Conservation (phyloP, 441 rosid genomes). For the Arabidopsis lyrata region DNA sequence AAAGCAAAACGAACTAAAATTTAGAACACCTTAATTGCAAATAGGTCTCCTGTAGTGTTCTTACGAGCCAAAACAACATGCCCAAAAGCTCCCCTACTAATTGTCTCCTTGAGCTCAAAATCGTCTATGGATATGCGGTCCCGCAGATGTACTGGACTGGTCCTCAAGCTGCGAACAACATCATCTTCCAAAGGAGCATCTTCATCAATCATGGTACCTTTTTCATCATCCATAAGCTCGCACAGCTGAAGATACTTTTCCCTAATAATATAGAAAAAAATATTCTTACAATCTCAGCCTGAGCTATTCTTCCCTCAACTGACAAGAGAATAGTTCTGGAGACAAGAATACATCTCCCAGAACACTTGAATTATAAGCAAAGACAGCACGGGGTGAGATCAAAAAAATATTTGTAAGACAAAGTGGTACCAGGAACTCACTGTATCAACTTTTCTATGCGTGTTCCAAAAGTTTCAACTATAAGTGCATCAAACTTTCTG, state of each 20-base stretch:
- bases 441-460: conserved; percentile 86
- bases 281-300: conserved; percentile 11
- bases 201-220: conserved; percentile 84
- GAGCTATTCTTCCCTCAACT: conserved; percentile 4
- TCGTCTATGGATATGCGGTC: conserved; percentile 92
- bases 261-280: conserved; percentile 53
- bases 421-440: conserved; percentile 52
- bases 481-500: conserved; percentile 83
- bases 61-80: conserved; percentile 89
- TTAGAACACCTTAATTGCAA: conserved; percentile 81
- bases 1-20: conserved; percentile 13
- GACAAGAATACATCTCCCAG: conserved; percentile 24
- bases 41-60: conserved; percentile 94
- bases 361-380: conserved; percentile 15
- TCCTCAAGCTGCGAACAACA: conserved; percentile 82
- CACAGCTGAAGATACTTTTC: conserved; percentile 90
- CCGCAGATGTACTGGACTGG: conserved; percentile 73
- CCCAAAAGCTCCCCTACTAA: conserved; percentile 97
- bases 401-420: conserved; percentile 6
- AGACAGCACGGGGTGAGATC: not conserved
- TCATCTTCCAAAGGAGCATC: conserved; percentile 88
- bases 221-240: conserved; percentile 75
- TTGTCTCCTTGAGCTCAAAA: conserved; percentile 57
- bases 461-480: conserved; percentile 88
- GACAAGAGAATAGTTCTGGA: conserved; percentile 22